A percentile compares a stretch with the other conserved stretches of the same genome.
Evolutionary conservation across 768 basidiomycete genomes (phyloP).

Genomic region (Amanita jacksonii): DNA sequence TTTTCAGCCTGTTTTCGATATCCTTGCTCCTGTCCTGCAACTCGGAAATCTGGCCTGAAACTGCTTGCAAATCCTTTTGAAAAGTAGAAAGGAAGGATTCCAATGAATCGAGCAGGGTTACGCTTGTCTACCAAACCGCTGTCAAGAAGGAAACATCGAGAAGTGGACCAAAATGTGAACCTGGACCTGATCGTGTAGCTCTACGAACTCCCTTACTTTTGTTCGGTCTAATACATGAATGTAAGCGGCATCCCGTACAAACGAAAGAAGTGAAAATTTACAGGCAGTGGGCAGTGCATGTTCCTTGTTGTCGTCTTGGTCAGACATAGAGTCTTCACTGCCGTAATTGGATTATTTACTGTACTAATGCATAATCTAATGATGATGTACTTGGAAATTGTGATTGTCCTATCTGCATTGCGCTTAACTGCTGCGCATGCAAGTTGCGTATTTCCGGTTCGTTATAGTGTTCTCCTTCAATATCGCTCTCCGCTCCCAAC

Average conservation of each 20-base stretch:
- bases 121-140: constrained; percentile 56
- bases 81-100: constrained; percentile 92
- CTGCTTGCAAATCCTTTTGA: constrained; percentile 86
- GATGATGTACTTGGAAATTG: constrained; percentile 21
- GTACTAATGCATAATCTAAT: constrained; percentile 26
- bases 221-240: constrained; percentile 23
- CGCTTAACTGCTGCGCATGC: constrained; percentile 9
- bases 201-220: constrained; percentile 58
- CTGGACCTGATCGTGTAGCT: constrained; percentile 88
- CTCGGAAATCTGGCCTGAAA: constrained; percentile 94
- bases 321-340: too few relatives aligned
- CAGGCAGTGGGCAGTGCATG: not conserved
- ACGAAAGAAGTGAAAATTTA: not conserved
- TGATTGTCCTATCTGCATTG: constrained; percentile 14
- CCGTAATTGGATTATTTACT: constrained; percentile 3
- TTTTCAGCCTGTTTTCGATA: constrained; percentile 80
- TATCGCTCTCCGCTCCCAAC: constrained; percentile 52
- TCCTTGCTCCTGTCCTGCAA: constrained; percentile 85
- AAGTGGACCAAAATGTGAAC: constrained; percentile 27
- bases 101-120: constrained; percentile 75
- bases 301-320: not conserved
- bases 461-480: constrained; percentile 20
- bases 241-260: not conserved
- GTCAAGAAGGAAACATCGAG: constrained; percentile 1
- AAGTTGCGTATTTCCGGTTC: constrained; percentile 11